Evolutionary conservation across 2,329 filamentous ascomycete species (phyloP).

Genomic region (Fusarium albosuccineum): DNA sequence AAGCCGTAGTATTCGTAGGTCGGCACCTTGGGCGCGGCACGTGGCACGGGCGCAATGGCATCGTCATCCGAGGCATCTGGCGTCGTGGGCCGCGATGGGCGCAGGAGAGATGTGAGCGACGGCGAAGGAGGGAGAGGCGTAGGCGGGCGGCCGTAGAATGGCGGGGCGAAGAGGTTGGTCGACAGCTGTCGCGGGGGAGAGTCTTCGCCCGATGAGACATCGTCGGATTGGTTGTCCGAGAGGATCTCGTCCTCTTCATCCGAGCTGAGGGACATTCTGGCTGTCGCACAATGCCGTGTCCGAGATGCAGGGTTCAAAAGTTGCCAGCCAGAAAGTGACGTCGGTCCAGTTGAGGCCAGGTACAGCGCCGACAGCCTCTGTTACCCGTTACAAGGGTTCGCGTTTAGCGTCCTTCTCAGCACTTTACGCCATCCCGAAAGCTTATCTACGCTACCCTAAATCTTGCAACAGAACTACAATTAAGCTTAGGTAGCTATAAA

Average conservation of each 20-base stretch:
- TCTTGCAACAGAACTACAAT: background rate
- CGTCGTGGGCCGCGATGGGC: conserved; percentile 91
- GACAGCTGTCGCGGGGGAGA: conserved; percentile 60
- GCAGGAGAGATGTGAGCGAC: conserved; percentile 89
- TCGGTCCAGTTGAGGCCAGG: conserved; percentile 27
- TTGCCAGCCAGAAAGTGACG: conserved; percentile 14
- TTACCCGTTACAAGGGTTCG: conserved; percentile 5
- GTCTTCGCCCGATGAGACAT: conserved; percentile 52
- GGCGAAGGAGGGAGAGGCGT: conserved; percentile 94
- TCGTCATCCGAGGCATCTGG: conserved; percentile 94
- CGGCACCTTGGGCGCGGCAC: conserved; percentile 92
- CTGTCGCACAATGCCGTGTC: background rate
- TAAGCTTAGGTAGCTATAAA: too few species aligned
- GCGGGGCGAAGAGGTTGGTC: conserved; percentile 76
- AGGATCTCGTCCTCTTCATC: conserved; percentile 55
- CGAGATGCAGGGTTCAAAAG: conserved; percentile 15
- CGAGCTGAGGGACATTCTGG: conserved; percentile 51
- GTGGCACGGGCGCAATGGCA: conserved; percentile 84
- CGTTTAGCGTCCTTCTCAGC: conserved; percentile 24
- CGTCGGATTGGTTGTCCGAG: conserved; percentile 49
- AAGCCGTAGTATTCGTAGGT: conserved; percentile 99
- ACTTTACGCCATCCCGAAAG: conserved; percentile 15
- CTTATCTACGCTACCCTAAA: conserved; percentile 18
- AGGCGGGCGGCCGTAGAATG: conserved; percentile 97
- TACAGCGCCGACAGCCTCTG: conserved; percentile 2